Evolutionary conservation across 768 basidiomycete genomes (phyloP), one percentile per base, ranked within the genome.

Genomic region (Collybiopsis luxurians): DNA sequence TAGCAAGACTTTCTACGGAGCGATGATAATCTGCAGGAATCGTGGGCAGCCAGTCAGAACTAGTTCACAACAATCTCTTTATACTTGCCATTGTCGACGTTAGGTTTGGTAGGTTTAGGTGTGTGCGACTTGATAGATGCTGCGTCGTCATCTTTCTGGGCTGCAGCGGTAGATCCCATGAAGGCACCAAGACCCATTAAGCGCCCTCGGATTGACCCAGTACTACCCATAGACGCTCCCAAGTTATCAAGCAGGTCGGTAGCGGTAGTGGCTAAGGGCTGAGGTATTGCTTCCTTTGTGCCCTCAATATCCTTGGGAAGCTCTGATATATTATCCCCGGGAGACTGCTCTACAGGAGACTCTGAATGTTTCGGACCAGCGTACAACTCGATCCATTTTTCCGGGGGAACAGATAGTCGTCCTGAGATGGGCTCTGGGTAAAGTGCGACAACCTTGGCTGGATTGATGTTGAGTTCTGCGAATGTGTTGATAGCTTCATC

Each of bases 381-480:
- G 66, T 91, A 97, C 2, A 95, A 72, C 4, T 79, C 75, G 65
- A 96, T 87, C 90, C 93, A 95, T 6, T 77, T 73, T 1, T 87
- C 86, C 43, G 73, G 79, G 11, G 86, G 82, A 0, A 89, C 82
- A 4, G 85, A 76, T 7, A 98, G 71, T 30, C 90, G 79, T 5
- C 96, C 96, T 1, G 93, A 81, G 2, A 98, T 82, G 12, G 78
- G 76, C 34, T 89, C 84, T 0, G 92, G 90, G 69, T 92, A 99
- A 5, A 98, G 74, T 1, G 95, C 89, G 21, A 98, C 80, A 2
- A 99, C 92, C 65, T 95, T 93, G 0, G 95, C 92, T 0, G 97
- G 97, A 64, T 95, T 95, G 62, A 95, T 77, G 61, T 98, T 89
- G 40, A 96, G 85, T 40, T 89, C 84, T 47, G 95, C 81, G 69